phyloP scores from a whole-genome alignment of 176 grass and related monocot species.

The Oryza glumipatula region DNA sequence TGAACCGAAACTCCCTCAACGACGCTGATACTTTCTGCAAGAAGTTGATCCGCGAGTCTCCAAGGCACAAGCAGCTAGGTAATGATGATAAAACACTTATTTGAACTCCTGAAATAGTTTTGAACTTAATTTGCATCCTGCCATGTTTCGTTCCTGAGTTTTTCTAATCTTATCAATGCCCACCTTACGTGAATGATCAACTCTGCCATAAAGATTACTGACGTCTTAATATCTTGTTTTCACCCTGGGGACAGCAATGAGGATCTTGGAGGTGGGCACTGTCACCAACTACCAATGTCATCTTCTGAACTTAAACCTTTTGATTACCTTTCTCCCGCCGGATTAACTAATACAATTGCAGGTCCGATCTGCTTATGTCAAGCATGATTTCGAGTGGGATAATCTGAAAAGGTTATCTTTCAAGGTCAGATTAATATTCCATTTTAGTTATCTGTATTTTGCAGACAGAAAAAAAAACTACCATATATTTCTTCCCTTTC shows the following conservation, averaged over 20 bases:
- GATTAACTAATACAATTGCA: constrained; percentile 27
- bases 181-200: not conserved
- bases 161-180: not conserved
- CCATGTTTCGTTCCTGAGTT: not conserved
- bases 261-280: constrained; percentile 79
- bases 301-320: constrained; percentile 6
- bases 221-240: constrained; percentile 27
- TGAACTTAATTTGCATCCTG: not conserved
- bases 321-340: not conserved
- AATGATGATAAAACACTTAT: not conserved
- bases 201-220: constrained; percentile 10
- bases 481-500: not conserved
- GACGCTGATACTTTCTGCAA: constrained; percentile 73
- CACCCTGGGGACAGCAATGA: constrained; percentile 55
- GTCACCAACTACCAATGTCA: not conserved
- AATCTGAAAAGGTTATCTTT: constrained; percentile 84
- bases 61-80: constrained; percentile 74
- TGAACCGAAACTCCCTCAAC: constrained; percentile 62
- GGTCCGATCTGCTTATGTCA: constrained; percentile 86
- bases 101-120: not conserved
- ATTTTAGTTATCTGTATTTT: not conserved
- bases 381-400: constrained; percentile 96
- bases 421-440: constrained; percentile 47
- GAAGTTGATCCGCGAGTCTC: constrained; percentile 72
- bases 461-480: not conserved